These are phyloP conservation scores for Linum tenue DNA, from an alignment of 345 rosid species.

Conservation along the genomic window DNA sequence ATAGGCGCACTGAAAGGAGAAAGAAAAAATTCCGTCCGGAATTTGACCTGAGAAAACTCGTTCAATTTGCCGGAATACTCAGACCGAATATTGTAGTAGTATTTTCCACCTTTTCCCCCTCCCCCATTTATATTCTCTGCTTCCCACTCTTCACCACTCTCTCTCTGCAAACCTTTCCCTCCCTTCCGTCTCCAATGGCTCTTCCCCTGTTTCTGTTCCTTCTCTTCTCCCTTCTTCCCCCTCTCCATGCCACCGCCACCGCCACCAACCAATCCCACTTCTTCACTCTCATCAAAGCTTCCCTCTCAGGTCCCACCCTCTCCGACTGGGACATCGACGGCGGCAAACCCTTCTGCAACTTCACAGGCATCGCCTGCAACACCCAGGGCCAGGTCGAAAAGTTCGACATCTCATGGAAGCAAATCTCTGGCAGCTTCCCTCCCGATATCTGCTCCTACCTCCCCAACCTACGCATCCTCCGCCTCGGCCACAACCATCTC, in stretches of 20 bases:
- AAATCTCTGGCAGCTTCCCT: slow-evolving; percentile 60
- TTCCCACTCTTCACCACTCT: slow-evolving; percentile 17
- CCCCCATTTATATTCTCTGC: slow-evolving; percentile 33
- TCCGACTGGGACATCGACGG: slow-evolving; percentile 50
- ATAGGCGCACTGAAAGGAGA: too few relatives aligned
- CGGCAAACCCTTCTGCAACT: slow-evolving; percentile 43
- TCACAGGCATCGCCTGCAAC: slow-evolving; percentile 61
- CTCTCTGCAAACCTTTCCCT: slow-evolving; percentile 28
- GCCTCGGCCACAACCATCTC: slow-evolving; percentile 46
- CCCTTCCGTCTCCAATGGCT: slow-evolving; percentile 26
- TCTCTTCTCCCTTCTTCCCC: slow-evolving; percentile 19
- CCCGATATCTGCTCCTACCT: slow-evolving; percentile 52
- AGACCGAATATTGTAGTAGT: too few relatives aligned
- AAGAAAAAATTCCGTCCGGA: too few relatives aligned
- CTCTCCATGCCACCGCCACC: slow-evolving; percentile 20
- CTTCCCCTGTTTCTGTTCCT: slow-evolving; percentile 18
- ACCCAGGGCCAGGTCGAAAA: slow-evolving; percentile 40
- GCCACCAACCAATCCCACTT: slow-evolving; percentile 42
- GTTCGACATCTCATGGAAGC: slow-evolving; percentile 53
- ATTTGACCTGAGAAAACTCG: too few relatives aligned
- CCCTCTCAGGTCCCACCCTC: slow-evolving; percentile 42
- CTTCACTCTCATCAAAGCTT: slow-evolving; percentile 50
- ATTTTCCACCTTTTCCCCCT: slow-evolving; percentile 25
- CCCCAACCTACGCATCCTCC: slow-evolving; percentile 59
- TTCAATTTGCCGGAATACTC: too few relatives aligned